Evolutionary conservation across 2,329 filamentous ascomycete genomes (phyloP).

Genomic region (Cladosporium oxysporum): DNA sequence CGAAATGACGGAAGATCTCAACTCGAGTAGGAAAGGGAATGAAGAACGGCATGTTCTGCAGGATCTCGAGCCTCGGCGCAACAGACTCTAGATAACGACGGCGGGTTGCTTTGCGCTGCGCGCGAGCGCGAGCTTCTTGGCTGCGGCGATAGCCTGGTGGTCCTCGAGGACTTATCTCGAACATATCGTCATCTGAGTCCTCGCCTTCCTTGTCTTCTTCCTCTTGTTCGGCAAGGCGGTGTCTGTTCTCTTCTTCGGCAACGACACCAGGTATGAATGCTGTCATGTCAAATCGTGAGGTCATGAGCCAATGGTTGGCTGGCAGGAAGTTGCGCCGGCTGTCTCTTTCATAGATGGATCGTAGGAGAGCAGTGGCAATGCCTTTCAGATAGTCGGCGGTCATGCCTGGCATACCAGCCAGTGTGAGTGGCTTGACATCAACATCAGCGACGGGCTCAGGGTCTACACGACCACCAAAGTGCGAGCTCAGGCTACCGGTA

Average conservation of each 20-base stretch:
- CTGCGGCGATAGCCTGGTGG: conserved; percentile 22
- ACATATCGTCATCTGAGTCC: conserved; percentile 44
- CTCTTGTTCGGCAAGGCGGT: conserved; percentile 65
- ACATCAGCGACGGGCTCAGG: conserved; percentile 19
- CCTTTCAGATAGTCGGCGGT: conserved; percentile 76
- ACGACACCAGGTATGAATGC: conserved; percentile 86
- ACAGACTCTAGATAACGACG: conserved; percentile 75
- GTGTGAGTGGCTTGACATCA: conserved; percentile 43
- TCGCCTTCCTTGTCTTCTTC: conserved; percentile 56
- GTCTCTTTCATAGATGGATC: conserved; percentile 90
- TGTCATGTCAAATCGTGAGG: conserved; percentile 79
- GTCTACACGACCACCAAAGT: conserved; percentile 13
- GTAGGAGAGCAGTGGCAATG: conserved; percentile 76
- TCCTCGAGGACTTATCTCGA: conserved; percentile 21
- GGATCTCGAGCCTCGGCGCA: conserved; percentile 81
- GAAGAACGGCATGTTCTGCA: conserved; percentile 95
- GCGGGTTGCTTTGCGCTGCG: conserved; percentile 66
- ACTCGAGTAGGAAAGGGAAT: conserved; percentile 92
- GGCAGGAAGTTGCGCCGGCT: conserved; percentile 84
- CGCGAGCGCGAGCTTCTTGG: conserved; percentile 60
- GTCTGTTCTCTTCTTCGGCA: conserved; percentile 76
- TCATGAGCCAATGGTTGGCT: conserved; percentile 92
- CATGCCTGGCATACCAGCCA: conserved; percentile 68
- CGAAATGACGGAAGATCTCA: conserved; percentile 89
- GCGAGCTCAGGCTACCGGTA: conserved; percentile 20